Evolutionary conservation across 768 basidiomycete species (phyloP), one percentile per base, ranked within the genome.

Genomic region (Tylopilus subfusipes): DNA sequence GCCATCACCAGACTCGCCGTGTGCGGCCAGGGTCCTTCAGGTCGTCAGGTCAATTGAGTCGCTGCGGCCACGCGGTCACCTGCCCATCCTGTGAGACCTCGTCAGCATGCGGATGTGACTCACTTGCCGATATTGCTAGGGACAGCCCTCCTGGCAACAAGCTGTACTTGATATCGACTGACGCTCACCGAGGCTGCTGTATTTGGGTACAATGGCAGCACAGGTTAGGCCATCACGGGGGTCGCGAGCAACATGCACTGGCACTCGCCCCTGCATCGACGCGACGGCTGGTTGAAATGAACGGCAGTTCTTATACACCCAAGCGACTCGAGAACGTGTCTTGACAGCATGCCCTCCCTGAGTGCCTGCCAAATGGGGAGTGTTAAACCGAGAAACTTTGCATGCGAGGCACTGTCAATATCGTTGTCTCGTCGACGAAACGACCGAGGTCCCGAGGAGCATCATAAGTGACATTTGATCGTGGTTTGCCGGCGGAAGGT

Each of bases 391-490:
- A 9, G 48, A 10, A 22, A 30, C 27, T 31, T 22, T 42, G 48
- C 19, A 10, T 3, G 19, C 9, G 11, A 8, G 44, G 18, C 30
- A 4, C 34, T 38, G 47, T 14, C 36, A 36, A 21, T 19, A 13
- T 40, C n/a, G 8, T 25, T 10, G 30, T 42, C 48, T 18, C 39
- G 9, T 27, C 39, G 39, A 42, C 46, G 46, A 36, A 43, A 50
- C 47, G 12, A 50, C 59, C 59, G 59, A 62, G 54, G 59, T 56
- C 19, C 59, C 59, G 49, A 48, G 57, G 57, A 45, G 22, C 48
- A 38, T 4, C 33, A 34, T 19, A 44, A 43, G n/a, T 16, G 18
- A 6, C 30, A 24, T 25, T n/a, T n/a, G n/a, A n/a, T n/a, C n/a
- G n/a, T n/a, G n/a, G 40, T 5, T 38, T 27, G 31, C 55, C 36